Evolutionary conservation across 345 rosid species (phyloP).

Genomic region (Corymbia maculata): DNA sequence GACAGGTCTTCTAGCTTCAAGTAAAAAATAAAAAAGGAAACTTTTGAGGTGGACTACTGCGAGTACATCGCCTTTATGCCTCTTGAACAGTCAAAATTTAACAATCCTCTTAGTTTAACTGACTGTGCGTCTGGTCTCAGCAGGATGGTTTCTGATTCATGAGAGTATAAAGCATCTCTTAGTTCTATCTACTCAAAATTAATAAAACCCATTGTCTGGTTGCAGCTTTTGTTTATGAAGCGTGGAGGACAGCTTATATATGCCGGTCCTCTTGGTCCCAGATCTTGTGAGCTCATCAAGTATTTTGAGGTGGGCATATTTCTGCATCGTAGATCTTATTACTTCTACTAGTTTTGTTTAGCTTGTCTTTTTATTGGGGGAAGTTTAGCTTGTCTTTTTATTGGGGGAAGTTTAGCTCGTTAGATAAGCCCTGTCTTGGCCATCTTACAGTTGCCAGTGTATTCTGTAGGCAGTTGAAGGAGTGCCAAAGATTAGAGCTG

Average conservation of each 20-base stretch:
- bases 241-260: constrained; percentile 97
- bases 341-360: neutral
- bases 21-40: neutral
- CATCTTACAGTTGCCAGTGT: neutral
- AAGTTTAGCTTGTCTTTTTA: neutral
- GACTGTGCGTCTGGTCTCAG: neutral
- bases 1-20: neutral
- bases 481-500: constrained; percentile 68
- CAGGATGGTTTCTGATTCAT: neutral
- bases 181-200: neutral
- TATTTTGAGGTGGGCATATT: constrained; percentile 65
- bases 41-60: neutral
- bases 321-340: neutral
- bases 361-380: neutral
- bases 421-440: neutral
- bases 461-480: constrained; percentile 67
- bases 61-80: neutral
- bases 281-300: constrained; percentile 69
- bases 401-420: neutral
- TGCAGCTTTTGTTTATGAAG: constrained; percentile 97
- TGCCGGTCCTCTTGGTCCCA: constrained; percentile 90
- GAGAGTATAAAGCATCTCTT: neutral
- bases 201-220: neutral
- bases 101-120: neutral
- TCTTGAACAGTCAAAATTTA: neutral